Evolutionary conservation across 805 yeast genomes (phyloP).

Genomic region (Peterozyma xylosa): DNA sequence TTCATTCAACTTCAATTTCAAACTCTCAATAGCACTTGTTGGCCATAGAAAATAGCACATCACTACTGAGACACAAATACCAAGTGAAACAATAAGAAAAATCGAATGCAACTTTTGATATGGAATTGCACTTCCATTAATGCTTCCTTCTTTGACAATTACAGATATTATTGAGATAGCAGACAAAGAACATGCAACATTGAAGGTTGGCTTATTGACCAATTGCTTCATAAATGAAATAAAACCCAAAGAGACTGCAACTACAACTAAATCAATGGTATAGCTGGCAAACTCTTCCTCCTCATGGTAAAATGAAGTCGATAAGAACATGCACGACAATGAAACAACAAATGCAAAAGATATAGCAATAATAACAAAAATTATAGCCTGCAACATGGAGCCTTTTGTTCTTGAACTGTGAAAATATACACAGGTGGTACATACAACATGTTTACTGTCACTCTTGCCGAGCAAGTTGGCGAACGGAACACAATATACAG

Average conservation of each 20-base stretch:
- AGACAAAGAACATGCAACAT: slow-evolving; percentile 75
- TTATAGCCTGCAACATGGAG: slow-evolving; percentile 67
- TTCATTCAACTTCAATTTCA: slow-evolving; percentile 40
- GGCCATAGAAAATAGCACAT: slow-evolving; percentile 65
- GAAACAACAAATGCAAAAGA: slow-evolving; percentile 46
- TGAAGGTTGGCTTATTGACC: slow-evolving; percentile 61
- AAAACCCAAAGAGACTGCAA: slow-evolving; percentile 51
- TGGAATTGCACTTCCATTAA: slow-evolving; percentile 52
- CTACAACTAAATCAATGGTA: slow-evolving; percentile 43
- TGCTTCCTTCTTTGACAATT: slow-evolving; percentile 66
- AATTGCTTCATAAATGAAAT: slow-evolving; percentile 66
- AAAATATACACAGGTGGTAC: slow-evolving; percentile 79
- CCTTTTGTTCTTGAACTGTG: slow-evolving; percentile 78
- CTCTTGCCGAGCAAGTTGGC: slow-evolving; percentile 49
- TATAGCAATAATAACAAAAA: slow-evolving; percentile 51
- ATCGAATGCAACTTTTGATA: slow-evolving; percentile 44
- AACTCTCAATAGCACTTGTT: slow-evolving; percentile 38
- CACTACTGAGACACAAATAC: slow-evolving; percentile 50
- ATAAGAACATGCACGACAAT: slow-evolving; percentile 40
- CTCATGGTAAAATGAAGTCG: slow-evolving; percentile 34
- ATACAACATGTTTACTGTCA: slow-evolving; percentile 74
- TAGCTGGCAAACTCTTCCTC: slow-evolving; percentile 44
- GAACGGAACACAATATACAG: slow-evolving; percentile 51
- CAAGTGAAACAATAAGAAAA: slow-evolving; percentile 49
- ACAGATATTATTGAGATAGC: slow-evolving; percentile 65